These are phyloP conservation scores for Flaveria sonorensis DNA, from an alignment of 129 eudicot genomes.

Conservation along the genomic window DNA sequence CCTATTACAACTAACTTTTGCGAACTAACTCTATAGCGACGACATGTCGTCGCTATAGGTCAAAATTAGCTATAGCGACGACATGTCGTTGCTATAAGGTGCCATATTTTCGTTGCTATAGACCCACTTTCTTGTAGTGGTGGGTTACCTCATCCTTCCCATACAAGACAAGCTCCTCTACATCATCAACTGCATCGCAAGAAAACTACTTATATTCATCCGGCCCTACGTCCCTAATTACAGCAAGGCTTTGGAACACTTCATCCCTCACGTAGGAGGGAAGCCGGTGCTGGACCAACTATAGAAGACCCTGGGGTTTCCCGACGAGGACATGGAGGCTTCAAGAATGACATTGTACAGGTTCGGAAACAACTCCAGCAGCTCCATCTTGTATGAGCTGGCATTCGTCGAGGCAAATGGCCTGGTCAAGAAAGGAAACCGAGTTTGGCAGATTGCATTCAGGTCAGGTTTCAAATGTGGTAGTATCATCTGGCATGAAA, in stretches of 20 bases:
- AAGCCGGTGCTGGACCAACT: slow-evolving; percentile 69
- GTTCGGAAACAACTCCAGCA: slow-evolving; percentile 76
- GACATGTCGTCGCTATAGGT: no score
- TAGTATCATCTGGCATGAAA: neutral
- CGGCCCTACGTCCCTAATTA: slow-evolving; percentile 69
- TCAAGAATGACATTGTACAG: slow-evolving; percentile 72
- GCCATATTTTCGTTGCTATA: no score
- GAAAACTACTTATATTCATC: no score
- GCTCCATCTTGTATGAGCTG: slow-evolving; percentile 68
- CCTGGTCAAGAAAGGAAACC: slow-evolving; percentile 55
- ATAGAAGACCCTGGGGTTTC: slow-evolving; percentile 61
- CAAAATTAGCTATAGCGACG: no score
- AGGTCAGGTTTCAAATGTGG: slow-evolving; percentile 52
- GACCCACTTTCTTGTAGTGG: no score
- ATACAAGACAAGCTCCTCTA: no score
- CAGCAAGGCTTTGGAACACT: slow-evolving; percentile 73
- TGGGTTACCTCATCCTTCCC: no score
- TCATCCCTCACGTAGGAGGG: slow-evolving; percentile 70
- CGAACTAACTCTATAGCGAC: no score
- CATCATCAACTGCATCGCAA: no score
- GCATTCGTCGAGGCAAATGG: slow-evolving; percentile 75
- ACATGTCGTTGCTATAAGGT: no score
- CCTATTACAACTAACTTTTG: no score
- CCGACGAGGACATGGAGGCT: slow-evolving; percentile 73
- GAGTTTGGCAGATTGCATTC: slow-evolving; percentile 73